Base-by-base conservation (phyloP, 139 green algal species). In the Axilococcus clingmanii region DNA sequence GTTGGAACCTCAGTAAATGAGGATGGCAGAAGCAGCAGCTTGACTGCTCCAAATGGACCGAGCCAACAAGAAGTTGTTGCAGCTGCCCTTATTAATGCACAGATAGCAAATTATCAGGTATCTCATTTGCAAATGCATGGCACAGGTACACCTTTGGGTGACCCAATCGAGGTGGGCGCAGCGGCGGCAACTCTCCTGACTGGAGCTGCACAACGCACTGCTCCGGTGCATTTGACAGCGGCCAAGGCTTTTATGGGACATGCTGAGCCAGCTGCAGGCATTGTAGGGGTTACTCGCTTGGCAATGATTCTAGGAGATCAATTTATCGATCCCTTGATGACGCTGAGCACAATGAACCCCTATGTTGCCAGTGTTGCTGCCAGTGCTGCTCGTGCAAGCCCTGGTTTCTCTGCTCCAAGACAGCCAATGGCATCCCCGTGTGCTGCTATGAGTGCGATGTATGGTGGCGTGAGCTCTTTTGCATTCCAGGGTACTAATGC, bases 101-200 rank as follows among this genome's bases (percentile, higher is more conserved):
- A 32, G 3, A 14, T 77, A 11, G 3, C 15, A 5, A 16, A 28
- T 4, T 49, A 42, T 1, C 71, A 65, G 0, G 33, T 78, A 2
- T 19, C 35, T 12, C 40, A 51, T 32, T 56, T 91, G 36, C 69
- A 84, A 53, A 78, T 91, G 71, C 83, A 93, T 37, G 83, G 83
- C 57, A 92, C 83, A 15, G 62, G 62, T 47, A 70, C 62, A 0
- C 35, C 71, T 5, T 74, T 89, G 28, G 76, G 85, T 4, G 86
- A 95, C 38, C 82, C 85, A 33, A 93, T 95, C 31, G 86, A 95
- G 57, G 61, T 91, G 7, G 83, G 86, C 3, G 86, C 83, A 15
- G 61, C 63, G n/a, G 43, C 37, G 0, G 61, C 68, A 7, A 52
- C 65, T 6, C 45, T 77, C 7, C 27, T 63, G 9, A n/a, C 15